Conservation (phyloP, 371 early-diverging fungal species). For the Lichtheimia hyalospora region DNA sequence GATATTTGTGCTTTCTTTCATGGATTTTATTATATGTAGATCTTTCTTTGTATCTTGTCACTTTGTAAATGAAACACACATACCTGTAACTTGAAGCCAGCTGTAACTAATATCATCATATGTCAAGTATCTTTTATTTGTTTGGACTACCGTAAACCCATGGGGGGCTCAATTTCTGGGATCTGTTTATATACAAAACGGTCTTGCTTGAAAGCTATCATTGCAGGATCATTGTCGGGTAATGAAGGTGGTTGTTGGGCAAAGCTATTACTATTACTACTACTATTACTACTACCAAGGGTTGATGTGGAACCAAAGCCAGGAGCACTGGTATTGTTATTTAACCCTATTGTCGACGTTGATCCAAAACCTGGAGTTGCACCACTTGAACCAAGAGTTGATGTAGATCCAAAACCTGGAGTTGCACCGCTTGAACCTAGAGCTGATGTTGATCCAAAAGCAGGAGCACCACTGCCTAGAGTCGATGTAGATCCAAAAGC, state of each 20-base stretch:
- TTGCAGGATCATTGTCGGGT: slow-evolving; percentile 22
- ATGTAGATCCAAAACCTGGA: slow-evolving; percentile 23
- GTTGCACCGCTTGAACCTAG: slow-evolving; percentile 11
- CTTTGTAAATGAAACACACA: too few species aligned
- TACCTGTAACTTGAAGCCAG: too few species aligned
- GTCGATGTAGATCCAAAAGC: slow-evolving; percentile 9
- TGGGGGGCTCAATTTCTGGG: slow-evolving; percentile 55
- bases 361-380: slow-evolving; percentile 2
- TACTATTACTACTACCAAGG: background rate
- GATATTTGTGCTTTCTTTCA: too few species aligned
- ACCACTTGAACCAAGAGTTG: slow-evolving; percentile 7
- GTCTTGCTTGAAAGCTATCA: slow-evolving; percentile 39
- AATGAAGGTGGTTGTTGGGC: slow-evolving; percentile 7
- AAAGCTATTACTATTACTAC: slow-evolving; percentile 1
- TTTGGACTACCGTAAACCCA: slow-evolving; percentile 29
- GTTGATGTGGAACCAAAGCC: slow-evolving; percentile 18
- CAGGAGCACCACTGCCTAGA: slow-evolving; percentile 4
- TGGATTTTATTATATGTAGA: too few species aligned
- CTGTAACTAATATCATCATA: too few species aligned
- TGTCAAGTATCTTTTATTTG: too few species aligned
- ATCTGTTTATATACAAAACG: slow-evolving; percentile 37
- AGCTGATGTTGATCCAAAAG: slow-evolving; percentile 15
- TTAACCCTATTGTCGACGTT: slow-evolving; percentile 1
- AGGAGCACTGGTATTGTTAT: background rate
- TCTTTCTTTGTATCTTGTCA: too few species aligned